phyloP scores from a whole-genome alignment of 2,329 filamentous ascomycete genomes.

The Botrytis paeoniae region DNA sequence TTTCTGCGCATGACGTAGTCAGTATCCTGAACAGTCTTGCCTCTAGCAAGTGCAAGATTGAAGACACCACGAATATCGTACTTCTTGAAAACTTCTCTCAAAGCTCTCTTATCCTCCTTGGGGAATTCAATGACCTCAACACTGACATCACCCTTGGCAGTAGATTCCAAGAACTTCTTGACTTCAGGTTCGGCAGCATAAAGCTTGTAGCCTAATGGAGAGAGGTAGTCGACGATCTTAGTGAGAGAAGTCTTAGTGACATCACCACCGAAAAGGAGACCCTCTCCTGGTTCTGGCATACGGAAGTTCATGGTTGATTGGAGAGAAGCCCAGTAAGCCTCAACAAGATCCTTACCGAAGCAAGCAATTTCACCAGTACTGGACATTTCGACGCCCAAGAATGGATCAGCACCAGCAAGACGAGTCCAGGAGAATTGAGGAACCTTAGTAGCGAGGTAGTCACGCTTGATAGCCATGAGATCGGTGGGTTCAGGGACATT shows the following conservation, averaged over 20 bases:
- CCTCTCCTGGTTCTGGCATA: constrained; percentile 88
- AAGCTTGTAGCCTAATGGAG: constrained; percentile 90
- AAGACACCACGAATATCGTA: constrained; percentile 95
- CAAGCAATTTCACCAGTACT: constrained; percentile 98
- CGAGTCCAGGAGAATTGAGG: constrained; percentile 99
- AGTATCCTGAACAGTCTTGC: constrained; percentile 80
- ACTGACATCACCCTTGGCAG: constrained; percentile 60
- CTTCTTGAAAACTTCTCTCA: constrained; percentile 94
- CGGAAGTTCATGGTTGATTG: constrained; percentile 99
- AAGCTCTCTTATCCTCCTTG: constrained; percentile 89
- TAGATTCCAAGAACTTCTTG: constrained; percentile 77
- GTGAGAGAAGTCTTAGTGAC: constrained; percentile 66
- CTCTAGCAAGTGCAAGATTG: constrained; percentile 83
- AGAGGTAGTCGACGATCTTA: constrained; percentile 79
- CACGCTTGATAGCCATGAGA: constrained; percentile 82
- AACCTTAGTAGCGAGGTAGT: constrained; percentile 96
- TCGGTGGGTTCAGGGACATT: constrained; percentile 82
- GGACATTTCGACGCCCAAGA: constrained; percentile 96
- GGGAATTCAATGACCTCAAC: constrained; percentile 97
- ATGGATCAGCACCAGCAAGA: constrained; percentile 93
- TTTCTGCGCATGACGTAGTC: constrained; percentile 99
- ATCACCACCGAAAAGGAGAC: constrained; percentile 91
- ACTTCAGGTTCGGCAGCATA: constrained; percentile 79
- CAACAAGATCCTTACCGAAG: constrained; percentile 92
- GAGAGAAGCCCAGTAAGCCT: constrained; percentile 95